Conservation (phyloP, 2,329 filamentous ascomycete species). For the Claviceps sp. region DNA sequence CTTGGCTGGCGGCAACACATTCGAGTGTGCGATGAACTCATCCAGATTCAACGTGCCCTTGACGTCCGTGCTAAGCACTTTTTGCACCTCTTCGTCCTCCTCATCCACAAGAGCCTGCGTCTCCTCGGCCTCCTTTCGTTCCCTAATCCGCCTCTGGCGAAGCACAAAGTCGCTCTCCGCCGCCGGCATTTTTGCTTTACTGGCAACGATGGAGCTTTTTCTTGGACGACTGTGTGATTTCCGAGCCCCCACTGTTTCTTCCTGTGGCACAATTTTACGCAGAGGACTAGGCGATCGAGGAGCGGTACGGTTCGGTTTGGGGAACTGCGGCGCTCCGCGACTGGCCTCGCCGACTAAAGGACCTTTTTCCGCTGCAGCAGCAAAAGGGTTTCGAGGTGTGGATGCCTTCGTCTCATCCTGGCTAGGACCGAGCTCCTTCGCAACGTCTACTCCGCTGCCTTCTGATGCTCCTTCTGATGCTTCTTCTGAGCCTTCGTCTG, state of each 20-base stretch:
- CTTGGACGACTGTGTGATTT: conserved; percentile 23
- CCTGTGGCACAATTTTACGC: conserved; percentile 41
- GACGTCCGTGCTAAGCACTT: conserved; percentile 45
- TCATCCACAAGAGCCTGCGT: conserved; percentile 47
- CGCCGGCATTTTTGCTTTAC: conserved; percentile 20
- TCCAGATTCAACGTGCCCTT: conserved; percentile 49
- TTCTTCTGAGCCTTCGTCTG: conserved; percentile 36
- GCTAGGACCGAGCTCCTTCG: conserved; percentile 47
- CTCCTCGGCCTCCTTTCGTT: conserved; percentile 43
- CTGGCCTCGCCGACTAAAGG: conserved; percentile 42
- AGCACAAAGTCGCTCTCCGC: conserved; percentile 33
- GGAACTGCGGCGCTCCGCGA: conserved; percentile 37
- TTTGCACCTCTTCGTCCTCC: conserved; percentile 55
- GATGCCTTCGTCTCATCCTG: conserved; percentile 34
- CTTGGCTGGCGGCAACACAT: conserved; percentile 36
- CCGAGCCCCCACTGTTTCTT: conserved; percentile 32
- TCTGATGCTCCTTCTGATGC: conserved; percentile 21
- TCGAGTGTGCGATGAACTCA: conserved; percentile 52
- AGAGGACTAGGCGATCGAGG: conserved; percentile 63
- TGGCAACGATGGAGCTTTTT: conserved; percentile 25
- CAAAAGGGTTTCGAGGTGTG: conserved; percentile 47
- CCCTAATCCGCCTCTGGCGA: conserved; percentile 38
- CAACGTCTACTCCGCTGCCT: conserved; percentile 51
- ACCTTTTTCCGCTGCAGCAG: conserved; percentile 28
- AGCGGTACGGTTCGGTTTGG: conserved; percentile 40